These are phyloP conservation scores for Juncus effusus DNA, from an alignment of 176 grass and related monocot species.

Conservation along the genomic window DNA sequence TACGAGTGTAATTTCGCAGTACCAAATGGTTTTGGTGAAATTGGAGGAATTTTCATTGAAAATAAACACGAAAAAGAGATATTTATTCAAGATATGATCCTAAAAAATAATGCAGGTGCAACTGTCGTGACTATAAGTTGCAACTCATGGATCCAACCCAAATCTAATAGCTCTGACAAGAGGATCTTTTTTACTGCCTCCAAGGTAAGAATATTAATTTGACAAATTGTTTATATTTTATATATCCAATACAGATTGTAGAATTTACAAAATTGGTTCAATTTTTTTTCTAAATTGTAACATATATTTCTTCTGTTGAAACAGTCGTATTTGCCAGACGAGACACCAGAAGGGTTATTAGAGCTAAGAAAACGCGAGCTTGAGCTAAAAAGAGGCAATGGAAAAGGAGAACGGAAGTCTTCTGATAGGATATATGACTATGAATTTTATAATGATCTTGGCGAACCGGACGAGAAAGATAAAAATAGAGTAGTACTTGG, in stretches of 20 bases:
- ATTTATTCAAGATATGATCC: conserved; percentile 50
- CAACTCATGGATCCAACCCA: conserved; percentile 58
- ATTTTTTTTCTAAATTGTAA: no score
- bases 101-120: background rate
- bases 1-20: conserved; percentile 50
- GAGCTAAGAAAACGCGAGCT: conserved; percentile 48
- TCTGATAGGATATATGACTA: conserved; percentile 75
- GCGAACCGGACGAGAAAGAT: conserved; percentile 31
- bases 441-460: conserved; percentile 68
- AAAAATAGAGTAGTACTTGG: conserved; percentile 53
- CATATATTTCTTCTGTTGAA: background rate
- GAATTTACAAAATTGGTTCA: no score
- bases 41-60: conserved; percentile 64
- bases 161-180: conserved; percentile 32
- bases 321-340: conserved; percentile 61
- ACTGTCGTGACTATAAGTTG: conserved; percentile 32
- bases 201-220: no score
- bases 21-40: conserved; percentile 44
- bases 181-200: conserved; percentile 68
- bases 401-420: conserved; percentile 39
- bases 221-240: no score
- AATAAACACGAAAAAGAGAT: conserved; percentile 53
- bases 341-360: conserved; percentile 47
- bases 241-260: no score
- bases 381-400: conserved; percentile 43